These are phyloP conservation scores for Neofusicoccum laricinum DNA, from an alignment of 2,329 filamentous ascomycete species.

Conservation along the genomic window DNA sequence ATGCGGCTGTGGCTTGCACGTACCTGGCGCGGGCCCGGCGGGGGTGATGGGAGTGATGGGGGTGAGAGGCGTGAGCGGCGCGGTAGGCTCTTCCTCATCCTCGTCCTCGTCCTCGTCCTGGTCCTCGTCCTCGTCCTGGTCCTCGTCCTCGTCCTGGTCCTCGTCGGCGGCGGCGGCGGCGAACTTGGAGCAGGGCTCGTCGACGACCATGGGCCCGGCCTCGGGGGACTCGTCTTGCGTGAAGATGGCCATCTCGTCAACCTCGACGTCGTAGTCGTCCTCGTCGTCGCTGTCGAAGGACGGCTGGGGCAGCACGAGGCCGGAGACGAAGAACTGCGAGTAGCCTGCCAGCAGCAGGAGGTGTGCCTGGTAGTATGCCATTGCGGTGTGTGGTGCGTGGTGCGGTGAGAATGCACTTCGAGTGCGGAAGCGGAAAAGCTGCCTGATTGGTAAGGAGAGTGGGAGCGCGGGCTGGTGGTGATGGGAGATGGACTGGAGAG, in stretches of 20 bases:
- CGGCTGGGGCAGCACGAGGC: conserved; percentile 12
- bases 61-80: no score
- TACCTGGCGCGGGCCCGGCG: not conserved
- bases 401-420: not conserved
- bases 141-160: not conserved
- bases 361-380: conserved; percentile 16
- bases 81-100: not conserved
- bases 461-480: not conserved
- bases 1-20: not conserved
- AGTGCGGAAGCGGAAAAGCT: not conserved
- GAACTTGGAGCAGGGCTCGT: not conserved
- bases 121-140: not conserved
- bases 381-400: not conserved
- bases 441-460: not conserved
- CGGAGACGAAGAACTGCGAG: conserved; percentile 16
- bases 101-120: not conserved
- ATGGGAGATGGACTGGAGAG: not conserved
- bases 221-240: not conserved
- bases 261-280: not conserved
- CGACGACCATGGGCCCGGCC: not conserved
- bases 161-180: not conserved
- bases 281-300: not conserved
- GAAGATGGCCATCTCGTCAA: not conserved
- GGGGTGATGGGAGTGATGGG: not conserved
- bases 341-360: conserved; percentile 16